These are phyloP conservation scores for Ophiosphaerella narmari DNA, from an alignment of 2,329 filamentous ascomycete genomes.

Conservation along the genomic window DNA sequence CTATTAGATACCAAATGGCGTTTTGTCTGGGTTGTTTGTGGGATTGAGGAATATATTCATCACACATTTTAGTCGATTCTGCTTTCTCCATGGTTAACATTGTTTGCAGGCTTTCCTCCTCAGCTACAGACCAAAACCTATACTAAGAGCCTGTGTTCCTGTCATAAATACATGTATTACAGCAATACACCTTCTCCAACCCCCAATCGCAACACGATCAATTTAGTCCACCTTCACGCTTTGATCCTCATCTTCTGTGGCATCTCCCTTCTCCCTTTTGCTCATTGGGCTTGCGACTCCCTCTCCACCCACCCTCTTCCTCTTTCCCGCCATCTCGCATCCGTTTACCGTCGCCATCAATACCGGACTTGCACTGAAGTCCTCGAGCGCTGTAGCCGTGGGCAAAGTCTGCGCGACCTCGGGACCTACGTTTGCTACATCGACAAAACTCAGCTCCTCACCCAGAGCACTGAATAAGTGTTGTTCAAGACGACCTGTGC, in stretches of 20 bases:
- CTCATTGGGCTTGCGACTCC: conserved; percentile 22
- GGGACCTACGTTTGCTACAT: conserved; percentile 14
- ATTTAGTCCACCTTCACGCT: conserved; percentile 11
- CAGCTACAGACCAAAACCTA: no score
- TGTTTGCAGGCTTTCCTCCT: no score
- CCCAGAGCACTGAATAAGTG: conserved; percentile 39
- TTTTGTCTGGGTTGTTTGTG: not conserved
- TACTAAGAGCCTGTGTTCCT: no score
- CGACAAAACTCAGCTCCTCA: conserved; percentile 33
- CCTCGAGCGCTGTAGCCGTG: conserved; percentile 1
- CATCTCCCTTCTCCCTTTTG: conserved; percentile 30
- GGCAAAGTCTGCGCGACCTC: conserved; percentile 16
- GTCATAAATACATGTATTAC: no score
- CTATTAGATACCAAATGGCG: conserved; percentile 18
- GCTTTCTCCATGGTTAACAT: no score
- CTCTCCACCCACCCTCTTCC: conserved; percentile 34
- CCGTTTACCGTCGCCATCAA: conserved; percentile 9
- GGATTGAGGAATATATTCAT: not conserved
- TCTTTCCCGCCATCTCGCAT: conserved; percentile 26
- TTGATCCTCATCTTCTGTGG: not conserved
- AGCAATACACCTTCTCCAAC: no score
- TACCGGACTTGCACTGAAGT: conserved; percentile 3
- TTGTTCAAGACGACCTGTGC: conserved; percentile 32
- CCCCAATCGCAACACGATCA: conserved; percentile 9
- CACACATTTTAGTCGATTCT: not conserved